Percentiles rank a stretch among this genome's conserved stretches.
phyloP scores from a whole-genome alignment of 345 rosid genomes.

The Aethionema arabicum region DNA sequence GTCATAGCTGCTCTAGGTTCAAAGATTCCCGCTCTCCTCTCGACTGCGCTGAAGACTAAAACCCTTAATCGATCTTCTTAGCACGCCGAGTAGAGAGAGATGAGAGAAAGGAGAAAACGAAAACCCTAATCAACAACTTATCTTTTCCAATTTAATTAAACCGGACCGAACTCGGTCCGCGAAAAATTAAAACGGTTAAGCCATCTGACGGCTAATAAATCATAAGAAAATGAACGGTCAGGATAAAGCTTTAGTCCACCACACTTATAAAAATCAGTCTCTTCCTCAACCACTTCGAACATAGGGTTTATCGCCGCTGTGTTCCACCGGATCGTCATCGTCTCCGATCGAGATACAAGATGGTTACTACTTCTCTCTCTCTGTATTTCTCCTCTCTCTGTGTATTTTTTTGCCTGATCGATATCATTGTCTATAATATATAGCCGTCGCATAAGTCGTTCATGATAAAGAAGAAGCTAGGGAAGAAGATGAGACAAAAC shows the following conservation, averaged over 20 bases:
- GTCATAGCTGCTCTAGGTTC: conserved; percentile 50
- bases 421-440: not conserved
- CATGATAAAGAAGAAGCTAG: conserved; percentile 66
- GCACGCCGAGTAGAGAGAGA: conserved; percentile 40
- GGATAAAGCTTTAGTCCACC: not conserved
- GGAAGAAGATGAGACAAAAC: conserved; percentile 70
- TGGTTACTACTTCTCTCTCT: conserved; percentile 8
- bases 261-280: conserved; percentile 11
- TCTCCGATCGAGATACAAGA: conserved; percentile 2
- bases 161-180: conserved; percentile 5
- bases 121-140: conserved; percentile 26
- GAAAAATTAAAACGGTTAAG: not conserved
- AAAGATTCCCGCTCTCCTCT: conserved; percentile 5
- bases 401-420: not conserved
- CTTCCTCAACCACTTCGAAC: conserved; percentile 3
- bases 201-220: conserved; percentile 24
- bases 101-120: conserved; percentile 23
- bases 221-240: conserved; percentile 20
- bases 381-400: not conserved
- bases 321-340: conserved; percentile 36
- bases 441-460: conserved; percentile 94
- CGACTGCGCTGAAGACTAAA: conserved; percentile 36
- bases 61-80: not conserved
- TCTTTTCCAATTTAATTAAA: conserved; percentile 18
- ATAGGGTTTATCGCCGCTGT: conserved; percentile 28